phyloP scores from a whole-genome alignment of 768 basidiomycete genomes.

The Kwoniella botswanensis region DNA sequence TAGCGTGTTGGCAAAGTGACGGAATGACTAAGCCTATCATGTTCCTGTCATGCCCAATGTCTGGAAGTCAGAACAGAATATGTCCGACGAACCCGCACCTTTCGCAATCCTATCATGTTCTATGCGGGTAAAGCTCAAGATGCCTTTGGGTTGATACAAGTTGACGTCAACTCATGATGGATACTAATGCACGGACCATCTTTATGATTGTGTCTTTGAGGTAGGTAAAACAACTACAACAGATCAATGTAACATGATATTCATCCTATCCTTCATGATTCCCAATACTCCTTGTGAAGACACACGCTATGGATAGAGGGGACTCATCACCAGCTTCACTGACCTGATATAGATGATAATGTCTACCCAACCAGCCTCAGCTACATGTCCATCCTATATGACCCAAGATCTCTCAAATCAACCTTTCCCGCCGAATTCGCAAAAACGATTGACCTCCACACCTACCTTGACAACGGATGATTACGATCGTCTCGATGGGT shows the following conservation, averaged over 20 bases:
- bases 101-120: background rate
- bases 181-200: background rate
- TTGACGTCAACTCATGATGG: background rate
- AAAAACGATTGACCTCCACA: no score
- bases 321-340: no score
- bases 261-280: background rate
- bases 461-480: background rate
- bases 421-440: background rate
- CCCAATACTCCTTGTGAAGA: no score
- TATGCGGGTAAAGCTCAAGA: background rate
- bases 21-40: background rate
- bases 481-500: background rate
- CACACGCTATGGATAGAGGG: no score
- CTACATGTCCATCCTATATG: no score
- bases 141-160: background rate
- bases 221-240: background rate
- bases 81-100: no score
- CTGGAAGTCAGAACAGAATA: no score
- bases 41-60: background rate
- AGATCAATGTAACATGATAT: background rate
- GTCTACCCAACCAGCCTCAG: fast-evolving
- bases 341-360: no score
- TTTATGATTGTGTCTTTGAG: background rate
- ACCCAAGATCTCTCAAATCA: no score
- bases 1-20: background rate